Evolutionary conservation across 345 rosid genomes (phyloP), one percentile per base, ranked within the genome.

Genomic region (Jatropha curcas): DNA sequence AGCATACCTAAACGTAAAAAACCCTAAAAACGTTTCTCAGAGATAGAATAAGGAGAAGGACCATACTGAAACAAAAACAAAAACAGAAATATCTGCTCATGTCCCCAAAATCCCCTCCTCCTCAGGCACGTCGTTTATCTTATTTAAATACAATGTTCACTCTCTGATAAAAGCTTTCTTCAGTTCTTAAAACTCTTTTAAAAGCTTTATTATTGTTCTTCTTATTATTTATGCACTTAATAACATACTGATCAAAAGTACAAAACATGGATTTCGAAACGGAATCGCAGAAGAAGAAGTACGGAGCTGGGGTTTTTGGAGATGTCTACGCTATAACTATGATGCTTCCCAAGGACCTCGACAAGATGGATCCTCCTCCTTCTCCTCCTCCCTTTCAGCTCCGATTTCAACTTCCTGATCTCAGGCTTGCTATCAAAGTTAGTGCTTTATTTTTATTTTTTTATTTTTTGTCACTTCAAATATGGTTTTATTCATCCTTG

Each of bases 301-400:
- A 30, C 74, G 73, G 71, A 43, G 83, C 37, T 39, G 88, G 75
- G 81, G 83, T 73, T 62, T 82, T 88, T 69, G 87, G 88, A 5
- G 87, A 83, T 81, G 83, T 79, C 35, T 72, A 67, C 76, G 79
- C 79, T 11, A 71, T 85, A 17, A 62, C 79, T 4, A 56, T 75
- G 82, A 82, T 88, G 80, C 84, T 88, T 66, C 90, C 97, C 12
- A 92, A 89, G 73, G 92, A 85, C 51, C 68, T 87, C 57, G 84
- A 80, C 9, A 92, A 90, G 66, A 78, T 56, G 74, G 87, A 74
- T 33, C 77, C 74, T 71, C 16, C 56, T 34, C 71, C 55, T 37
- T 58, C 71, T 17, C 5, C 60, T 30, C 58, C 73, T 64, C 78
- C 88, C 63, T 73, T 85, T 64, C 85, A 86, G 67, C 84, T 84